Conservation (phyloP, 1,284 basidiomycete genomes). For the Puccinia novopanici region DNA sequence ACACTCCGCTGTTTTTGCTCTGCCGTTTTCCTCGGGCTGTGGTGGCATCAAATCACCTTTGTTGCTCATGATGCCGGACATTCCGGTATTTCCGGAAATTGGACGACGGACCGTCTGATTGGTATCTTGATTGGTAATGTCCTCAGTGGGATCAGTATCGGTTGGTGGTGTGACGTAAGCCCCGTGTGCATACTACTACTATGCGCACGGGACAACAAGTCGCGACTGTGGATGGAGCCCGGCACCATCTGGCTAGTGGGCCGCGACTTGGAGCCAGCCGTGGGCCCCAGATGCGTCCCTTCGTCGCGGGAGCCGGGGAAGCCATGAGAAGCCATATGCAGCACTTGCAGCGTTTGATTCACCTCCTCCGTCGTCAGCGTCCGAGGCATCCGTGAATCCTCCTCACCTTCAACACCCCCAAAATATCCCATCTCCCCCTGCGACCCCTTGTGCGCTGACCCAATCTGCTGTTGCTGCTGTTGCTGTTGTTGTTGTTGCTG, state of each 20-base stretch:
- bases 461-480: background rate
- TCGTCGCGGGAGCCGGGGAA: conserved; percentile 39
- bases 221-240: background rate
- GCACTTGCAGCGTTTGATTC: conserved; percentile 40
- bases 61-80: conserved; percentile 93
- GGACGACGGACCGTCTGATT: conserved; percentile 76
- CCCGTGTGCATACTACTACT: background rate
- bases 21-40: conserved; percentile 77
- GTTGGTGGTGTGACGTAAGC: conserved; percentile 96
- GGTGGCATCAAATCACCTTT: conserved; percentile 95
- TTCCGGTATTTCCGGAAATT: conserved; percentile 85
- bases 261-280: background rate
- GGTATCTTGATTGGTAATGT: conserved; percentile 81
- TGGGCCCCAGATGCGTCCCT: background rate
- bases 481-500: background rate
- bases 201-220: too few species aligned
- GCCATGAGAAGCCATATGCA: conserved; percentile 33
- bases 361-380: conserved; percentile 47
- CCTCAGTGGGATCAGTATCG: conserved; percentile 86
- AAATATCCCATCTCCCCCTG: too few species aligned
- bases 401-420: background rate
- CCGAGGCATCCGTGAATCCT: background rate
- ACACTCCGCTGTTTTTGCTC: conserved; percentile 65
- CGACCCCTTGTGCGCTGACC: background rate
- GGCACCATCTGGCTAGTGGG: background rate